phyloP scores from a whole-genome alignment of 2,329 filamentous ascomycete genomes.

The Cercospora sp. region DNA sequence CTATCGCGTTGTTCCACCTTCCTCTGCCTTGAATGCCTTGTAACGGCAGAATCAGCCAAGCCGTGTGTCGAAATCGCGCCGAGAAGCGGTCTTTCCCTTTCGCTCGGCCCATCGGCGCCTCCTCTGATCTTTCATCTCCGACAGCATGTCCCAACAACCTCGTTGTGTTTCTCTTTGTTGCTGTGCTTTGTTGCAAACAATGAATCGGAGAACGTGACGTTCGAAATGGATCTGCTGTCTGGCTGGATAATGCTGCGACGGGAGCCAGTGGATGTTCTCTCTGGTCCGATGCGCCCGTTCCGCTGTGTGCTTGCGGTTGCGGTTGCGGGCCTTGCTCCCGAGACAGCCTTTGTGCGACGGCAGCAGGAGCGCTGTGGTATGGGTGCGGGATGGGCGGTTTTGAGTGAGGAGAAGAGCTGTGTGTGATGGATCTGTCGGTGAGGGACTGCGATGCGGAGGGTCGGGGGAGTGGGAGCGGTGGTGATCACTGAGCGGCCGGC shows the following conservation, averaged over 20 bases:
- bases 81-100: neutral
- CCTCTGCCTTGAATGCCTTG: neutral
- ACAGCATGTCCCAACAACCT: neutral
- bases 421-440: neutral
- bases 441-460: neutral
- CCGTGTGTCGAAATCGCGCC: neutral
- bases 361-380: neutral
- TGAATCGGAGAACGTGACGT: neutral
- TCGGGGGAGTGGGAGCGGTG: neutral
- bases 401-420: neutral
- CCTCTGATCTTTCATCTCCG: neutral
- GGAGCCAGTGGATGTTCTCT: constrained; percentile 2
- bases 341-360: neutral
- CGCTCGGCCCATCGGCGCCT: neutral
- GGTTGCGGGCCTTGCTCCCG: constrained; percentile 2
- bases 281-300: constrained; percentile 5
- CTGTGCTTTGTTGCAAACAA: neutral
- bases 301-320: constrained; percentile 1
- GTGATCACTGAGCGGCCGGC: neutral
- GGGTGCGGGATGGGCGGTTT: neutral
- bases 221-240: neutral
- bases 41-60: neutral
- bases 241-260: neutral
- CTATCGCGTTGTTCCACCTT: neutral
- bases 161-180: neutral